Evolutionary conservation across 441 rosid species (phyloP), one percentile per base, ranked within the genome.

Genomic region (Metrosideros polymorpha): DNA sequence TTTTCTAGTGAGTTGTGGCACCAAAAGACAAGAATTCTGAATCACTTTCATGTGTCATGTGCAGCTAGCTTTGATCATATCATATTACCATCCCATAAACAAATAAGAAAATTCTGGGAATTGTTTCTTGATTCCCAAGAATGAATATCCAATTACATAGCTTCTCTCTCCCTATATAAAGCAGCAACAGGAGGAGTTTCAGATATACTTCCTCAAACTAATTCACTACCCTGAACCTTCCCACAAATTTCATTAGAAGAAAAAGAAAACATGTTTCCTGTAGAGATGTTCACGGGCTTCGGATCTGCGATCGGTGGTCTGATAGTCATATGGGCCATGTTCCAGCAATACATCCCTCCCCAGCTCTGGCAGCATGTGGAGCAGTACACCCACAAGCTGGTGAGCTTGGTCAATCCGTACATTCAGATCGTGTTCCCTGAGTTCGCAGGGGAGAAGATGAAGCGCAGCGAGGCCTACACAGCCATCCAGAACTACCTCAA

Each of bases 401-500:
- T 83, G 9, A 42, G 83, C 29, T 50, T 61, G 35, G 17, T 86
- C 32, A 6, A 83, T 30, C 88, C 88, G 9, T 86, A 83, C 43
- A 27, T 86, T 61, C 12, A 22, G 39, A 32, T 17, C 51, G 49
- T 77, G 17, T 86, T 84, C 54, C 30, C 52, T 12, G 82, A 82
- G 82, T 85, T 42, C 51, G 13, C 76, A 10, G 54, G 61, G 35
- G 50, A 71, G 63, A 29, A 63, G 63, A 32, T 42, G 22, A 42
- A n/a, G 43, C 25, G 82, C 51, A 86, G 83, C 45, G 55, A 83
- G 47, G 55, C 29, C 82, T 86, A 49, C 88, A 6, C 83, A 32
- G n/a, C 47, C 85, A 86, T 86, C 77, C 79, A 86, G 56, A 54
- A 49, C 87, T 86, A 86, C 79, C 87, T 86, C 75, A 71, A 32